Base-by-base conservation (phyloP, 2,329 filamentous ascomycete genomes). In the Pestalotiopsis fici region DNA sequence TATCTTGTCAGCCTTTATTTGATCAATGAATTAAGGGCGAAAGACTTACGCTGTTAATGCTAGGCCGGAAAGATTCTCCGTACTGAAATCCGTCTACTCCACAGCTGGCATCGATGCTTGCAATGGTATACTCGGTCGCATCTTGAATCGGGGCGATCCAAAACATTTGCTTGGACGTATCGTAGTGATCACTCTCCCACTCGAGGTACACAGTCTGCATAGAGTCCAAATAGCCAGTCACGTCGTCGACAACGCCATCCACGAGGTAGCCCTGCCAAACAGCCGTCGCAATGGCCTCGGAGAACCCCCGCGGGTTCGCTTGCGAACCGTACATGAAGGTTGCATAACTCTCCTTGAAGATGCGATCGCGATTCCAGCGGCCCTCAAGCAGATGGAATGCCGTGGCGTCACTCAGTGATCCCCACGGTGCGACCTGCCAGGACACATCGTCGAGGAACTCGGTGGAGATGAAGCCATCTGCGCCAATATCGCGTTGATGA, bases 91-190 rank as follows among this genome's bases (percentile, higher is more conserved):
- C 81, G 60, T 83, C 81, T 21, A 68, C 37, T 3, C 79, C 80
- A n/a, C 76, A 74, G 0, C 75, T 78, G 0, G 81, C 79, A 66
- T 83, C 81, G 65, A 82, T 83, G 55, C 78, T 81, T 0, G 79
- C 77, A 59, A 83, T 82, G 1, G 80, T 83, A 67, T 83, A 83
- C 67, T 83, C 81, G 0, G 81, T 83, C 0, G 81, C 81, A 70
- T 83, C 81, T 0, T 77, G 76, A 1, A 83, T 66, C 0, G 81
- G 81, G 63, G 83, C 80, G 5, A 83, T 77, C 71, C 76, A 83
- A 69, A 82, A 83, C 5, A 83, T 70, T 0, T 75, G 76, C 66
- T 83, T 82, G n/a, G 72, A 72, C 0, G 72, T 69, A 64, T 83
- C 80, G 35, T 77, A 79, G 2, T 78, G 76, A 62, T 82, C 81